Conservation (phyloP, 2,329 filamentous ascomycete genomes). For the Domatiomyces catenatus region DNA sequence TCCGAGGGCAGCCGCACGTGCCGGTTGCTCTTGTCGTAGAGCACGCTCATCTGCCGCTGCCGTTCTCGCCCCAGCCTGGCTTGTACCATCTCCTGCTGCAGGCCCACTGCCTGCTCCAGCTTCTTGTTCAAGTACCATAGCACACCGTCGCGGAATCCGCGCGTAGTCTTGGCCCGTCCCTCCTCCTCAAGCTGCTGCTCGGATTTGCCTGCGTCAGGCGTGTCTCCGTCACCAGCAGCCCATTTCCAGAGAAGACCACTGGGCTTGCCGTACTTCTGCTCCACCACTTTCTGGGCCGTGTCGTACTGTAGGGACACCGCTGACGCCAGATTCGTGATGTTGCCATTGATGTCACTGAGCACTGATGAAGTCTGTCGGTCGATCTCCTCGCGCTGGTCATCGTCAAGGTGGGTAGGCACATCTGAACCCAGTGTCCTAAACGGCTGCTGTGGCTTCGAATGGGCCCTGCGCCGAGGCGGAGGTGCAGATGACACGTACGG, state of each 20-base stretch:
- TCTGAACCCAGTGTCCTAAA: slow-evolving; percentile 18
- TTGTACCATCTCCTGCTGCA: slow-evolving; percentile 88
- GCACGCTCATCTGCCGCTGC: slow-evolving; percentile 74
- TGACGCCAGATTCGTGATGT: slow-evolving; percentile 63
- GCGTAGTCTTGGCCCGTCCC: slow-evolving; percentile 49
- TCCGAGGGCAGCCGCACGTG: slow-evolving; percentile 5
- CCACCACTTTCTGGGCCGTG: slow-evolving; percentile 53
- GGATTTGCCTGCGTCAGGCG: slow-evolving; percentile 35
- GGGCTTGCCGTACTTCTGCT: slow-evolving; percentile 51
- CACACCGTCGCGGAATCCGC: slow-evolving; percentile 63
- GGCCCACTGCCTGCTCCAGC: slow-evolving; percentile 59
- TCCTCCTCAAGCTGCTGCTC: slow-evolving; percentile 60
- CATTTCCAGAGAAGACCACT: slow-evolving; percentile 46
- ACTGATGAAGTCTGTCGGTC: slow-evolving; percentile 76
- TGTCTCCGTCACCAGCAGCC: slow-evolving; percentile 41
- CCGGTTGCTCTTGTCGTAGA: slow-evolving; percentile 48
- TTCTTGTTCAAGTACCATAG: slow-evolving; percentile 65
- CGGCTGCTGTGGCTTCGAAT: slow-evolving; percentile 24
- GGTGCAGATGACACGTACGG: slow-evolving; percentile 70
- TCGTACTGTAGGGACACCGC: slow-evolving; percentile 70
- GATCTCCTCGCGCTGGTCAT: slow-evolving; percentile 69
- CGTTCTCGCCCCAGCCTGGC: slow-evolving; percentile 67
- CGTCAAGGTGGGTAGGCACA: slow-evolving; percentile 48
- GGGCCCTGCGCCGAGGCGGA: slow-evolving; percentile 26
- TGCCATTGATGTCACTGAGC: slow-evolving; percentile 68